phyloP scores from a whole-genome alignment of 768 basidiomycete genomes.

The Astraeus odoratus region DNA sequence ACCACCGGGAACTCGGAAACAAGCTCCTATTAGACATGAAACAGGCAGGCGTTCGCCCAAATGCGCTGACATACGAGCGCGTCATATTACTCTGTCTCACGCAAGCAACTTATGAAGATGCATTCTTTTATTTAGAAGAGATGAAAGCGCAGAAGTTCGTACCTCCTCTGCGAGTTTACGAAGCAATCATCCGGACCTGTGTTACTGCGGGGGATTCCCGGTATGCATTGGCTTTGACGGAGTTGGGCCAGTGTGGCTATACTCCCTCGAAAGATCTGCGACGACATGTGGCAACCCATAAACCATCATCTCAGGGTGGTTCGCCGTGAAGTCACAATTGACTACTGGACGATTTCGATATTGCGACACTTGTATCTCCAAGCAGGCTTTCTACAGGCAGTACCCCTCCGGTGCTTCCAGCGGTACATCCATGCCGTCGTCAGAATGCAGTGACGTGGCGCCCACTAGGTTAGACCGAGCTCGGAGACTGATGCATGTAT shows the following conservation, averaged over 20 bases:
- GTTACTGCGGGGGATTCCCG: constrained; percentile 50
- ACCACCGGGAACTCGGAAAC: constrained; percentile 63
- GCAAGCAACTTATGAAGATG: constrained; percentile 72
- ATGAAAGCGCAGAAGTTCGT: constrained; percentile 61
- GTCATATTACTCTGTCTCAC: constrained; percentile 67
- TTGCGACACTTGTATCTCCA: too few species aligned
- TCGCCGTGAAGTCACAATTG: neutral
- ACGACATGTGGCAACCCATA: constrained; percentile 23
- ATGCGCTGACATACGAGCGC: constrained; percentile 56
- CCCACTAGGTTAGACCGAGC: too few species aligned
- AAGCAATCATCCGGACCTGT: constrained; percentile 54
- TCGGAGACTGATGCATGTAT: too few species aligned
- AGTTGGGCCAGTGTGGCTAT: constrained; percentile 63
- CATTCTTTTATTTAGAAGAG: constrained; percentile 84
- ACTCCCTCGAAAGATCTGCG: constrained; percentile 24
- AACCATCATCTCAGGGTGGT: neutral
- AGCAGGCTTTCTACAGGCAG: too few species aligned
- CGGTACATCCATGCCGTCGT: too few species aligned
- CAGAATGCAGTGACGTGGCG: too few species aligned
- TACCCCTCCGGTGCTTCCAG: too few species aligned
- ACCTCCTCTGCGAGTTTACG: constrained; percentile 54
- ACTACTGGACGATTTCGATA: neutral
- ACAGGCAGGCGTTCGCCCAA: constrained; percentile 43
- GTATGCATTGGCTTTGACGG: constrained; percentile 56
- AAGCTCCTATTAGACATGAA: constrained; percentile 63